Evolutionary conservation across 2,329 filamentous ascomycete genomes (phyloP), one percentile per base, ranked within the genome.

Genomic region (Gaeumannomyces tritici): DNA sequence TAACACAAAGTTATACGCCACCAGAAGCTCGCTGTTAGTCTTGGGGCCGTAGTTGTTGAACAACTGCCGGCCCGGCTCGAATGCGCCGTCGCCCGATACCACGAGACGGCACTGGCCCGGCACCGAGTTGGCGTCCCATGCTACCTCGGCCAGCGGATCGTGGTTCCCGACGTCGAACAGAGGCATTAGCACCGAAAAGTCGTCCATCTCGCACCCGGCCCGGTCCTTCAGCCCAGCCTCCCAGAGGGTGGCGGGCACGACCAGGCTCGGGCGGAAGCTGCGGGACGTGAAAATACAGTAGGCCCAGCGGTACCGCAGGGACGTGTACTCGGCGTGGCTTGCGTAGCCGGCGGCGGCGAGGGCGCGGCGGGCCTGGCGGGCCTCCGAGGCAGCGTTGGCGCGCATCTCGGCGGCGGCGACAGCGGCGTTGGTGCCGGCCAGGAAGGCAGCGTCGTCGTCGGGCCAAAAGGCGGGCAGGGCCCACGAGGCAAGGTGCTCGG

Each of bases 11-110:
- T 85, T 84, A 68, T 89, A 89, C 0, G 81, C 85, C 2, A 88
- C 74, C 1, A 89, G 77, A 28, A 89, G 75, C 74, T 90, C 87
- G 63, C 87, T 88, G 68, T 91, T 92, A 8, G 88, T 89, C 73
- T 90, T 89, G 69, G 77, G 72, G 33, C 89, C 89, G 69, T 92
- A 92, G 71, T 90, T 91, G 75, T 90, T 90, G 68, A 80, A 87
- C 28, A 86, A 72, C 66, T 86, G 83, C 33, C 83, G 72, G 0
- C 86, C 84, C 0, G 83, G 73, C 5, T 66, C 59, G 67, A 86
- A 80, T 1, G 67, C 64, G 62, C 76, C 74, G 26, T 66, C 58
- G 66, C 66, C 4, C 67, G 26, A n/a, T 21, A 57, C 24, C 12
- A 61, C 18, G 26, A 61, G 60, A 15, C 29, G 33, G 54, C 60